phyloP scores from a whole-genome alignment of 805 yeast species.

The Starmera quercuum region DNA sequence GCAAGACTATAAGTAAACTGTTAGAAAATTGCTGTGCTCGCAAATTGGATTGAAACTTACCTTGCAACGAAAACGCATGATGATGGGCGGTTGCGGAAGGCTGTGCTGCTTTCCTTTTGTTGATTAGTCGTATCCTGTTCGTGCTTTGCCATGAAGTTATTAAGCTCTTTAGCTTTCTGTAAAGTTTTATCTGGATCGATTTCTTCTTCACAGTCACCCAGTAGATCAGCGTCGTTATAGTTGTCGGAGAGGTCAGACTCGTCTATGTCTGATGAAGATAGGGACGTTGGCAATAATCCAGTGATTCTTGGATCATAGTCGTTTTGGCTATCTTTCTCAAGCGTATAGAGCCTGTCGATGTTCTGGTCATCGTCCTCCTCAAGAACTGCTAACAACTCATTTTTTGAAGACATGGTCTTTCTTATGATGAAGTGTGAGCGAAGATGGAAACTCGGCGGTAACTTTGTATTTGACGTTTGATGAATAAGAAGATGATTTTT shows the following conservation, averaged over 20 bases:
- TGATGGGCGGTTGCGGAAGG: conserved; percentile 59
- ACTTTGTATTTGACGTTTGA: too few relatives aligned
- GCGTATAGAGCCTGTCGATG: neutral
- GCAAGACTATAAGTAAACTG: conserved; percentile 42
- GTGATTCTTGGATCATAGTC: conserved; percentile 7
- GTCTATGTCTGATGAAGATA: conserved; percentile 17
- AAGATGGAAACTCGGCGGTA: neutral
- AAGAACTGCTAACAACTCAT: conserved; percentile 3
- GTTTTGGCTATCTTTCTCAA: neutral
- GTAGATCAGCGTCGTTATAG: conserved; percentile 12
- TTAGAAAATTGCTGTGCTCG: neutral
- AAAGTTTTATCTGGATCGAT: conserved; percentile 10
- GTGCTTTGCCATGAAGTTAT: conserved; percentile 11
- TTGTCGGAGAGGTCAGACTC: conserved; percentile 11
- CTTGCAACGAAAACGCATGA: conserved; percentile 85
- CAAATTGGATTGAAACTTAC: conserved; percentile 4
- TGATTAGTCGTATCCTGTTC: conserved; percentile 9
- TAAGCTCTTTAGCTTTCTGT: conserved; percentile 1
- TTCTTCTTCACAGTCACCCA: conserved; percentile 6
- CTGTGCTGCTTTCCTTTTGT: conserved; percentile 1
- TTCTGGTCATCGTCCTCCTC: neutral
- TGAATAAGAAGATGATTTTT: too few relatives aligned
- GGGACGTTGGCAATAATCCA: conserved; percentile 10
- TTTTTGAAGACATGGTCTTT: conserved; percentile 6
- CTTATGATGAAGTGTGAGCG: neutral